Evolutionary conservation across 805 yeast genomes (phyloP), one percentile per base, ranked within the genome.

Genomic region (Wickerhamiella allomyrinae): DNA sequence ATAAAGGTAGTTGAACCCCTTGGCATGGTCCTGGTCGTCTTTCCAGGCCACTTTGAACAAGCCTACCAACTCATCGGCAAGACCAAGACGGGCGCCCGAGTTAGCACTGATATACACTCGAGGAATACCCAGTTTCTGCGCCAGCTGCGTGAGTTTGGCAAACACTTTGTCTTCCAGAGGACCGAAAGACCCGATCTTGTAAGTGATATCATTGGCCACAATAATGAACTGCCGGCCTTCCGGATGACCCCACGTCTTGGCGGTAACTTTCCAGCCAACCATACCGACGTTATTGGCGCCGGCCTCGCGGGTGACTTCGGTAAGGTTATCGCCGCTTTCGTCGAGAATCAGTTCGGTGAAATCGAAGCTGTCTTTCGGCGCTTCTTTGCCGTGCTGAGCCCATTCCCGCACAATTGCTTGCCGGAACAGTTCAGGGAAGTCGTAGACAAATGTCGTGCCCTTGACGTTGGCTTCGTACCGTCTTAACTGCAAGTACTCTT

Each of bases 11-110:
- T 73, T 69, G 74, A 89, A 91, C 19, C 99, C 98, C 68, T 82
- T 81, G 20, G 75, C 71, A 47, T 85, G 93, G 46, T 76, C 69
- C 20, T 65, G 64, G 34, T 75, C 76, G 52, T 78, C 87, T 52
- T 77, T 81, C 99, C 99, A 91, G 42, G 89, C 85, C 49, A 89
- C 95, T 62, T 82, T 77, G 69, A 76, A 86, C 57, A 74, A 72
- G 46, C 95, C 91, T 43, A 91, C 71, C 49, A 91, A 71, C 64
- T 91, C 99, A 54, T 91, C 97, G 21, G 99, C 98, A 60, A 91
- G 76, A 58, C 98, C 98, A 49, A 91, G 83, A 70, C 99, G 78
- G 37, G 99, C 99, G 71, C 99, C 99, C 46, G 97, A 87, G 73
- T 91, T 91, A 22, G 98, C 99, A 54, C 96, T 84, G 53, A 91